A percentile compares a stretch with the other conserved stretches of the same genome.
Evolutionary conservation across 2,329 filamentous ascomycete genomes (phyloP).

Genomic region (Fusarium tupiense): DNA sequence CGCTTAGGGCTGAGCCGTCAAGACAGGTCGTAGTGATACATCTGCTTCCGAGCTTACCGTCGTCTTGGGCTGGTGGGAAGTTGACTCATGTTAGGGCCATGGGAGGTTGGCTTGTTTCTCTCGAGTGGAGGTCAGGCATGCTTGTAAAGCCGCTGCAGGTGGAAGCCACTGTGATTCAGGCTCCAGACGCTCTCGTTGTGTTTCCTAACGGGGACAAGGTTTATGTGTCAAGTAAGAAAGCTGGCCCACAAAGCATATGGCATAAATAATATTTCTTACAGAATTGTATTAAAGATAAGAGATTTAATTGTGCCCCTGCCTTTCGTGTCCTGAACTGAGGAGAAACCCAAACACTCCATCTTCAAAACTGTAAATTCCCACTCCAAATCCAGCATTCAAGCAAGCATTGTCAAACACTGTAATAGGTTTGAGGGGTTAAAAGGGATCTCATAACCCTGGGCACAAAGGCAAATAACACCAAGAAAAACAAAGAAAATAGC

Average conservation of each 20-base stretch:
- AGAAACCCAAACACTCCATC: too few relatives aligned
- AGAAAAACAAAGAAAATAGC: too few relatives aligned
- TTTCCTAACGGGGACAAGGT: not conserved
- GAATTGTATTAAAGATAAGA: not conserved
- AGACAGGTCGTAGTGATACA: constrained; percentile 16
- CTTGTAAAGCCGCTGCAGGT: not conserved
- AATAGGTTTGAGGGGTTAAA: too few relatives aligned
- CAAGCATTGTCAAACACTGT: too few relatives aligned
- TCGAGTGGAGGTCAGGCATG: constrained; percentile 19
- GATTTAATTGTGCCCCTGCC: not conserved
- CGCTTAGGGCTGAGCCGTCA: not conserved
- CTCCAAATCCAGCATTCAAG: not conserved
- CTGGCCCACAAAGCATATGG: not conserved
- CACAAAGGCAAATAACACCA: too few relatives aligned
- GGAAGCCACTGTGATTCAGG: constrained; percentile 2
- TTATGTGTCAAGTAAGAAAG: not conserved
- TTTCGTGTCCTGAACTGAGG: too few relatives aligned
- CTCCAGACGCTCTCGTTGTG: constrained; percentile 6
- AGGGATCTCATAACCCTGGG: too few relatives aligned
- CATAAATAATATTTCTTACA: not conserved
- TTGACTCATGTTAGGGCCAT: not conserved
- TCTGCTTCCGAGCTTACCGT: constrained; percentile 32
- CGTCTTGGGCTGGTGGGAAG: constrained; percentile 16
- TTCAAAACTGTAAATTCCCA: not conserved
- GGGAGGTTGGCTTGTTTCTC: constrained; percentile 29